Percentiles rank a stretch among this genome's conserved stretches.
These are phyloP conservation scores for Stachybotrys elegans DNA, from an alignment of 2,329 filamentous ascomycete species.

Conservation along the genomic window DNA sequence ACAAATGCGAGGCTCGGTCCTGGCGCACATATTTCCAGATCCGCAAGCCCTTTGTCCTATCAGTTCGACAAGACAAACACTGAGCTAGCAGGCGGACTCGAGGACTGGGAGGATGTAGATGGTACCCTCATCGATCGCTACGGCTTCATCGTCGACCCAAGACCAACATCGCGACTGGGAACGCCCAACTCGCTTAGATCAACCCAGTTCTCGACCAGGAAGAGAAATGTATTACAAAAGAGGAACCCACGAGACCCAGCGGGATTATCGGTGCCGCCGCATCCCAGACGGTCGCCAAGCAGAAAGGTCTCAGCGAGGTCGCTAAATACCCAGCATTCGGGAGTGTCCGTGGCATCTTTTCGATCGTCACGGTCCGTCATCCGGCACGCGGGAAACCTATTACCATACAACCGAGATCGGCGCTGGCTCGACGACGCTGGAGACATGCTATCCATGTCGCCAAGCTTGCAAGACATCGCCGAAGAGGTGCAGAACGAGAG, in stretches of 20 bases:
- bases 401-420: slow-evolving; percentile 57
- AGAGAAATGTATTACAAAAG: slow-evolving; percentile 39
- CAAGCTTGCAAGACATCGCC: slow-evolving; percentile 49
- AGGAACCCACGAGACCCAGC: slow-evolving; percentile 26
- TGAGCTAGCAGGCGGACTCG: slow-evolving; percentile 53
- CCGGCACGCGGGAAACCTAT: slow-evolving; percentile 51
- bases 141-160: slow-evolving; percentile 55
- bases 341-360: slow-evolving; percentile 44
- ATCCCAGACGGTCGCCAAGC: slow-evolving; percentile 38
- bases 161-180: slow-evolving; percentile 34
- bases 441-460: slow-evolving; percentile 59
- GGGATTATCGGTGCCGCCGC: slow-evolving; percentile 35
- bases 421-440: slow-evolving; percentile 60
- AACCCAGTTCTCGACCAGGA: slow-evolving; percentile 38
- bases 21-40: slow-evolving; percentile 31
- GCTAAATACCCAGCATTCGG: slow-evolving; percentile 52
- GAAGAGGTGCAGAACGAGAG: slow-evolving; percentile 51
- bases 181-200: slow-evolving; percentile 37
- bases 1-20: slow-evolving; percentile 24
- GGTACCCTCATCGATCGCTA: slow-evolving; percentile 61
- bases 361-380: slow-evolving; percentile 51
- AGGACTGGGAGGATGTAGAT: slow-evolving; percentile 63
- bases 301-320: slow-evolving; percentile 55
- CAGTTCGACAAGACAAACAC: slow-evolving; percentile 32
- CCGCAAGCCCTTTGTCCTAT: slow-evolving; percentile 39